A percentile compares a stretch with the other conserved stretches of the same genome.
phyloP scores from a whole-genome alignment of 805 yeast species.

The Ogataea methanolica region DNA sequence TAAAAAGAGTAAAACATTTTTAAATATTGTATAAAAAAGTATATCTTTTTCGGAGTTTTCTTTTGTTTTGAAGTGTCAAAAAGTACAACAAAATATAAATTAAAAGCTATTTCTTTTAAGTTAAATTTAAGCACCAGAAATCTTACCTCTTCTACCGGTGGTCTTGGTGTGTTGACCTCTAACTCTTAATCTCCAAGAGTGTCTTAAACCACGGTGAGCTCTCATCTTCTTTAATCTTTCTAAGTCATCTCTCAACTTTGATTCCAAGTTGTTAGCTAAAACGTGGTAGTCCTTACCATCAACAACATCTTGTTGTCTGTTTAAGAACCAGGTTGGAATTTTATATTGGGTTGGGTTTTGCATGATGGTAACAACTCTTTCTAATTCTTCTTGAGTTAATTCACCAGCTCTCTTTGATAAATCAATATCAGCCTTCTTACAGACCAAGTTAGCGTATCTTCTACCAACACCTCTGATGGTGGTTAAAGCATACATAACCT shows the following conservation, averaged over 20 bases:
- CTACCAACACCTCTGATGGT: slow-evolving; percentile 99
- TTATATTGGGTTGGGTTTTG: slow-evolving; percentile 99
- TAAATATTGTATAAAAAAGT: too few species aligned
- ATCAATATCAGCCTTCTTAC: slow-evolving; percentile 99
- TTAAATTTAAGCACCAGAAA: slow-evolving; percentile 31
- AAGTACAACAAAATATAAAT: slow-evolving; percentile 1
- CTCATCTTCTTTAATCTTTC: slow-evolving; percentile 99
- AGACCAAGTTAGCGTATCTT: slow-evolving; percentile 99
- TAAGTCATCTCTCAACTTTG: slow-evolving; percentile 99
- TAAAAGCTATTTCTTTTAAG: background rate
- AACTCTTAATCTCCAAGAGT: slow-evolving; percentile 99
- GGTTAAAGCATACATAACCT: slow-evolving; percentile 99
- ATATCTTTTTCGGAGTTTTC: too few species aligned
- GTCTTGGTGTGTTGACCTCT: slow-evolving; percentile 99
- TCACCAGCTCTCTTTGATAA: slow-evolving; percentile 99
- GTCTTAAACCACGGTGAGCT: slow-evolving; percentile 99
- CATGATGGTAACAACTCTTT: slow-evolving; percentile 99
- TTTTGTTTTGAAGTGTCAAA: too few species aligned
- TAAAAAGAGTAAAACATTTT: too few species aligned
- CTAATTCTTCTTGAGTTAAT: slow-evolving; percentile 99
- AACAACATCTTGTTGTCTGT: slow-evolving; percentile 97
- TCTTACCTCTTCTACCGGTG: slow-evolving; percentile 92
- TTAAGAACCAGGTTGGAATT: slow-evolving; percentile 99
- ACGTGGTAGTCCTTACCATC: slow-evolving; percentile 99
- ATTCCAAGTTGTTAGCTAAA: slow-evolving; percentile 98